Base-by-base conservation (phyloP, 2,329 filamentous ascomycete species). In the Neofusicoccum cordaticola region DNA sequence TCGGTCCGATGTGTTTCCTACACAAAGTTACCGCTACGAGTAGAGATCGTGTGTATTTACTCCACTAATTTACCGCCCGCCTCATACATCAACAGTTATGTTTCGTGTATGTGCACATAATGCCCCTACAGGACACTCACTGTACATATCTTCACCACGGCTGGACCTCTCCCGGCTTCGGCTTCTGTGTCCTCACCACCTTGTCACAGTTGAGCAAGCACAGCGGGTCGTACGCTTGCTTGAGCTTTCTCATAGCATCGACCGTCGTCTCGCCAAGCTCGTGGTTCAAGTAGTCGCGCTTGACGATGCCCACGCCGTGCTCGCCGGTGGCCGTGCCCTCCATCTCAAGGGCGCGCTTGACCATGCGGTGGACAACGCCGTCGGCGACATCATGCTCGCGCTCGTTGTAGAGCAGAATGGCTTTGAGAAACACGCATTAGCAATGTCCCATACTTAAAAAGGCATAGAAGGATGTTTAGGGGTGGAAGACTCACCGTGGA, bases 261-360 rank as follows among this genome's bases (percentile, higher is more conserved):
- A 96, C 90, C 0, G 91, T 92, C 12, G 79, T 82, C 74, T 87
- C 82, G 12, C 91, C 90, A 45, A 95, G 81, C 78, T 96, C 91
- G 72, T 93, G 89, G 9, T 87, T 83, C 48, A 96, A 82, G 73
- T 94, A 94, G 73, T 95, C 91, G 69, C 91, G 83, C 85, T 96
- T 96, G 64, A 94, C 90, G 53, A 96, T 80, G 6, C 91, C 91
- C 62, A 95, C 88, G 47, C 91, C 91, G 75, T 96, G 91, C 77
- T 96, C 91, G 62, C 91, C 92, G 12, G 91, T 93, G 1, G 93
- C 91, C 0, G 92, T 95, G 8, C 92, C 92, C 77, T 95, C 91
- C 80, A 93, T 85, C 79, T 92, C 90, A 56, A 96, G 88, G 0
- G 92, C 92, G 67, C 90, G 84, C 83, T 93, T 93, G 64, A 94